A percentile compares a stretch with the other conserved stretches of the same genome.
Evolutionary conservation across 805 yeast genomes (phyloP).

Genomic region (Yarrowia sp.): DNA sequence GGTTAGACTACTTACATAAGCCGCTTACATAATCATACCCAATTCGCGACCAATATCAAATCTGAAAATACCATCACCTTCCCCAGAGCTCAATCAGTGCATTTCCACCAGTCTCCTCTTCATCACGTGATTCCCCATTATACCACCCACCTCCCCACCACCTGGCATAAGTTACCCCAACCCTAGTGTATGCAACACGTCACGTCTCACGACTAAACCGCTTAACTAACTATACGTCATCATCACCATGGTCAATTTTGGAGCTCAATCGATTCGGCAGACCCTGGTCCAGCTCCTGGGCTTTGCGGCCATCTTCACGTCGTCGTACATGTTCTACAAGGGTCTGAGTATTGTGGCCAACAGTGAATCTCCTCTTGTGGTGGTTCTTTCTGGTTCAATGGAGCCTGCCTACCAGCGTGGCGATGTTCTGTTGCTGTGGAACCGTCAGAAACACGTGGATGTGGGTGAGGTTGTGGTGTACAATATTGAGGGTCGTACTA

Average conservation of each 20-base stretch:
- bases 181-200: constrained; percentile 10
- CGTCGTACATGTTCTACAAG: constrained; percentile 94
- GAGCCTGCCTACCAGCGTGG: constrained; percentile 99
- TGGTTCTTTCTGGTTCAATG: constrained; percentile 97
- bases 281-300: constrained; percentile 61
- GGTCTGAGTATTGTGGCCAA: constrained; percentile 75
- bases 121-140: no score
- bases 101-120: no score
- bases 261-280: constrained; percentile 37
- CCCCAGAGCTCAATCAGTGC: no score
- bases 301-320: constrained; percentile 78
- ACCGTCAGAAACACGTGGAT: constrained; percentile 66
- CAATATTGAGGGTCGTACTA: constrained; percentile 74
- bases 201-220: constrained; percentile 1
- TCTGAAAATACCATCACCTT: no score
- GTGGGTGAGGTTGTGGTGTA: constrained; percentile 97
- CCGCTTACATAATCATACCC: no score
- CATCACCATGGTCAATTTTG: constrained; percentile 32
- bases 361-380: constrained; percentile 93
- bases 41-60: no score
- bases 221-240: background rate
- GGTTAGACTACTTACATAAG: no score
- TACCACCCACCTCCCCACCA: no score
- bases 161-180: background rate
- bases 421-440: constrained; percentile 90